phyloP scores from a whole-genome alignment of 2,329 filamentous ascomycete genomes.

The Sclerotinia trifoliorum region DNA sequence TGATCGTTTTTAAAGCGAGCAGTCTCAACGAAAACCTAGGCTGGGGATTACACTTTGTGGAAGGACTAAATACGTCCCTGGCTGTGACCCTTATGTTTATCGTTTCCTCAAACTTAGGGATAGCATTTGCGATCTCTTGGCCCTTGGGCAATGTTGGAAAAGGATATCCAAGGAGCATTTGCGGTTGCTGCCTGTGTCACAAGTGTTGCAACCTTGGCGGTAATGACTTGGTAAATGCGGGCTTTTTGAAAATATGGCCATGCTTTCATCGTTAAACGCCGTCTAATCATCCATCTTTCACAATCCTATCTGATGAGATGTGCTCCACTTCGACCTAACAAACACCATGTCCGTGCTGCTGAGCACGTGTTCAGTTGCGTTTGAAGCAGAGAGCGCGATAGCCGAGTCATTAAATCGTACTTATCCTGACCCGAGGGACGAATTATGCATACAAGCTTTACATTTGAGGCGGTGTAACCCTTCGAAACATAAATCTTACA shows the following conservation, averaged over 20 bases:
- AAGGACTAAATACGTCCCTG: not conserved
- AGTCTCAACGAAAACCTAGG: not conserved
- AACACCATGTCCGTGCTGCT: not conserved
- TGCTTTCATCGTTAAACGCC: not conserved
- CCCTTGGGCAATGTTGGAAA: conserved; percentile 13
- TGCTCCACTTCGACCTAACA: not conserved
- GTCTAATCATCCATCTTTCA: not conserved
- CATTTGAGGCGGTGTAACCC: not conserved
- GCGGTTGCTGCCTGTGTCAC: conserved; percentile 25
- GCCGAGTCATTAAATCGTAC: not conserved
- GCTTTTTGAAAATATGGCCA: conserved; percentile 8
- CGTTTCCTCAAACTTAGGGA: not conserved
- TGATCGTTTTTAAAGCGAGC: not conserved
- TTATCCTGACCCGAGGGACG: not conserved
- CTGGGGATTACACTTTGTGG: conserved; percentile 1
- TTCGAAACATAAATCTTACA: not conserved
- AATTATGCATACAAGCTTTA: not conserved
- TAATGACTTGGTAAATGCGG: conserved; percentile 25
- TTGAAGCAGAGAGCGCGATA: not conserved
- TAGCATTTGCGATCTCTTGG: conserved; percentile 14
- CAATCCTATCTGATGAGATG: not conserved
- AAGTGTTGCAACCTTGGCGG: conserved; percentile 25
- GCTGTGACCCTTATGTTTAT: not conserved
- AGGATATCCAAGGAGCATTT: conserved; percentile 26
- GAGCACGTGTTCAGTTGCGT: not conserved